phyloP scores from a whole-genome alignment of 371 early-diverging fungal species.

The Lichtheimia ornata region DNA sequence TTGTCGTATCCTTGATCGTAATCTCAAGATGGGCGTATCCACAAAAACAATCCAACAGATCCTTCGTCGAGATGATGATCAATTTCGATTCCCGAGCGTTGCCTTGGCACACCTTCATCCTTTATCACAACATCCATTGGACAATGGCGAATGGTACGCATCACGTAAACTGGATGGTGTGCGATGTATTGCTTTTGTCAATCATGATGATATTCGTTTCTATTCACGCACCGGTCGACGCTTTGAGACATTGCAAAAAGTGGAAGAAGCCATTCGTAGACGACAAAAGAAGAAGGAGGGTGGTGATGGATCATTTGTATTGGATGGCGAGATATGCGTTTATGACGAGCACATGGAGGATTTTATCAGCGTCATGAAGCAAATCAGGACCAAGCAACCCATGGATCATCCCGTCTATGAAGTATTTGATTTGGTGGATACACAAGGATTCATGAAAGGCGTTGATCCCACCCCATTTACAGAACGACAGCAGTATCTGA shows the following conservation, averaged over 20 bases:
- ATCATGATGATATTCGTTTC: constrained; percentile 28
- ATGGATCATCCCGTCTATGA: constrained; percentile 50
- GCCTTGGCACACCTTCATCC: constrained; percentile 38
- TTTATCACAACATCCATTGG: not conserved
- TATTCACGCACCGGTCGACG: constrained; percentile 52
- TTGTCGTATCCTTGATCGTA: constrained; percentile 55
- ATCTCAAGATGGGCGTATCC: constrained; percentile 57
- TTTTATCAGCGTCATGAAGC: constrained; percentile 29
- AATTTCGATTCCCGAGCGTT: constrained; percentile 22
- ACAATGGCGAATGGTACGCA: constrained; percentile 39
- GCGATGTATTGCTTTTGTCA: constrained; percentile 50
- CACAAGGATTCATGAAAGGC: constrained; percentile 32
- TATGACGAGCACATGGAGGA: constrained; percentile 31
- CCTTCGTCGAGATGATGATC: constrained; percentile 5
- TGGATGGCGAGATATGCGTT: constrained; percentile 65
- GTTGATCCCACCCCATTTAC: constrained; percentile 26
- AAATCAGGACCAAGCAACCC: constrained; percentile 29
- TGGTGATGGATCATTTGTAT: constrained; percentile 22
- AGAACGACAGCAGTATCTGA: constrained; percentile 36
- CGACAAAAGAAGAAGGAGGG: not conserved
- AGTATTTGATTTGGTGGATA: constrained; percentile 54
- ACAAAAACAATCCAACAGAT: constrained; percentile 31
- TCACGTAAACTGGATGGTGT: constrained; percentile 66
- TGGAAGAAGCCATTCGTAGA: constrained; percentile 32
- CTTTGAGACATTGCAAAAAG: constrained; percentile 35